Conservation (phyloP, 768 basidiomycete genomes). For the Suillus spraguei region DNA sequence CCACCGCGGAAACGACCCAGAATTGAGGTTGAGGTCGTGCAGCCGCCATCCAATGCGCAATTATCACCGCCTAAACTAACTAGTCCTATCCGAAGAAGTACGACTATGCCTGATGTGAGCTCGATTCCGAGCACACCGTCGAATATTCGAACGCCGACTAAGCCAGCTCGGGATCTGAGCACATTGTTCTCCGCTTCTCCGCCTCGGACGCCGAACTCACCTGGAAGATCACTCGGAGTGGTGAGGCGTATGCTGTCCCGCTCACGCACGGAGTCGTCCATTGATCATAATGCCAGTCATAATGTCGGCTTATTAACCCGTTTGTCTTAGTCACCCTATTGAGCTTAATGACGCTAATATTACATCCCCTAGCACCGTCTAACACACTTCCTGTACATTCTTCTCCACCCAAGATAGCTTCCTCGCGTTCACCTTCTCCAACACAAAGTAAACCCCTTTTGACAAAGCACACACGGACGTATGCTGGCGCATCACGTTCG, state of each 20-base stretch:
- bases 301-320: not conserved
- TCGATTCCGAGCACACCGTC: not conserved
- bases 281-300: conserved; percentile 30
- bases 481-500: conserved; percentile 78
- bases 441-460: conserved; percentile 29
- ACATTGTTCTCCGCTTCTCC: conserved; percentile 45
- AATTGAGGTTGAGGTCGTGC: conserved; percentile 33
- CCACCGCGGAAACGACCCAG: conserved; percentile 35
- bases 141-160: conserved; percentile 22
- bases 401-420: conserved; percentile 27
- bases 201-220: conserved; percentile 32
- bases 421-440: conserved; percentile 28
- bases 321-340: not conserved
- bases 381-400: conserved; percentile 27
- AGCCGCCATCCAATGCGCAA: conserved; percentile 9
- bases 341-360: not conserved
- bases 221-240: conserved; percentile 41
- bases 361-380: conserved; percentile 22
- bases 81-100: conserved; percentile 7
- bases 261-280: conserved; percentile 62
- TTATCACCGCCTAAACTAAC: conserved; percentile 5
- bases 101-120: conserved; percentile 6
- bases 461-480: conserved; percentile 57
- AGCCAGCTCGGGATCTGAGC: conserved; percentile 45
- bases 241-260: conserved; percentile 75